Conservation (phyloP, 768 basidiomycete species). For the Trametopsis cervina region DNA sequence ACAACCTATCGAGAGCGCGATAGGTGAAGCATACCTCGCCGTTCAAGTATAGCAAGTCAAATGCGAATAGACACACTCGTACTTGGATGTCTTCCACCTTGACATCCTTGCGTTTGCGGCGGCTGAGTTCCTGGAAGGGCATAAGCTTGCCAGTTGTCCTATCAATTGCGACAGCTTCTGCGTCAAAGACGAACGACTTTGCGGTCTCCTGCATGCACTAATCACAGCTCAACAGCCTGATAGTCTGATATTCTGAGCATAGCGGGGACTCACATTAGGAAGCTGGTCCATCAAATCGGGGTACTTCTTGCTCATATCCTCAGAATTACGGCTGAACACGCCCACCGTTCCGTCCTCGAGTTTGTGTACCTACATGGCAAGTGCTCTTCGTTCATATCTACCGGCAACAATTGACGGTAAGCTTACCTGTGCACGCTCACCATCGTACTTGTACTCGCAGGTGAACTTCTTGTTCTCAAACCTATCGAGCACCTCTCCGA, state of each 20-base stretch:
- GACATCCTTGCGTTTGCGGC: conserved; percentile 95
- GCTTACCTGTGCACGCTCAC: conserved; percentile 86
- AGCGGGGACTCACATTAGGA: conserved; percentile 58
- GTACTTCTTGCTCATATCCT: conserved; percentile 99
- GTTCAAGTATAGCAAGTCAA: conserved; percentile 94
- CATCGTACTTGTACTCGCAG: conserved; percentile 99
- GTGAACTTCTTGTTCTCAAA: conserved; percentile 96
- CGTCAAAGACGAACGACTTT: conserved; percentile 89
- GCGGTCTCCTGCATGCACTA: conserved; percentile 84
- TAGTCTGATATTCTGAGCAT: too few species aligned
- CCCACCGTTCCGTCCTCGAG: conserved; percentile 74
- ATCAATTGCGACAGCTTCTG: conserved; percentile 96
- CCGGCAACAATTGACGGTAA: background rate
- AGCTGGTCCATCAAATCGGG: conserved; percentile 96
- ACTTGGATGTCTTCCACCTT: conserved; percentile 97
- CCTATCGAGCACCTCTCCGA: conserved; percentile 92
- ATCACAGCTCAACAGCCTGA: background rate
- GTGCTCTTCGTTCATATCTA: background rate
- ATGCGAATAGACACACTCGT: conserved; percentile 92
- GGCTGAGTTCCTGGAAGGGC: conserved; percentile 97
- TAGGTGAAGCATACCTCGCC: conserved; percentile 80
- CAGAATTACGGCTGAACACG: conserved; percentile 97
- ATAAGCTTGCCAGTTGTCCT: conserved; percentile 75
- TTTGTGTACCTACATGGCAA: conserved; percentile 64
- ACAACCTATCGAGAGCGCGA: too few species aligned